Evolutionary conservation across 2,329 filamentous ascomycete species (phyloP), one percentile per base, ranked within the genome.

Genomic region (Apiospora rasikravindrae): DNA sequence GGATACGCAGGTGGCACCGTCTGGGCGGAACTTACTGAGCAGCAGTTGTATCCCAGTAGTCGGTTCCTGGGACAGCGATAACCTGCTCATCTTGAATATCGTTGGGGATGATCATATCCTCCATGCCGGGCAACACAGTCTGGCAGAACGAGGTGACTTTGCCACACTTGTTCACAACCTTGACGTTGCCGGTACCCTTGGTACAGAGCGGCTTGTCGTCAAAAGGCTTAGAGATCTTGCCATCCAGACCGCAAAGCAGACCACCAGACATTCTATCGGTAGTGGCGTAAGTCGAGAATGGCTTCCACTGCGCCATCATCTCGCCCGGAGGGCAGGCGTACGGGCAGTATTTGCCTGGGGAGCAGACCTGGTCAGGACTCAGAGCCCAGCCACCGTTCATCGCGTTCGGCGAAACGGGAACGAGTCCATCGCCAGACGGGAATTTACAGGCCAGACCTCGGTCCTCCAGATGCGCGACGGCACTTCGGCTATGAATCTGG

Each of bases 51-150:
- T 86, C 89, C 93, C 93, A 95, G 82, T 95, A 95, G 71, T 83
- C 86, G 24, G 86, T 83, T 71, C 86, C 91, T 11, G 93, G 93
- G 47, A 95, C 92, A 69, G 93, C 92, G 71, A 96, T 84, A 42
- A 86, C 87, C n/a, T 86, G 84, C 13, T 80, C 81, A 74, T 85
- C 83, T 29, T 85, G 78, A 67, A 95, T 90, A 74, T 90, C 82
- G n/a, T 92, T 95, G 22, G 93, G 92, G 77, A 95, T 95, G 76
- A 95, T 85, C 93, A 95, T 95, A 73, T 91, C 91, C 83, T 95
- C 93, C 77, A 94, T 92, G 69, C 93, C 93, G 24, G 93, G 93
- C 73, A 95, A 83, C 19, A 94, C 91, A 5, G 93, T 95, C 82
- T 95, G 93, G 82, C 93, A 95, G 82, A 93, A 94, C 2, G 93